phyloP scores from a whole-genome alignment of 768 basidiomycete genomes.

The Lactarius quietus region DNA sequence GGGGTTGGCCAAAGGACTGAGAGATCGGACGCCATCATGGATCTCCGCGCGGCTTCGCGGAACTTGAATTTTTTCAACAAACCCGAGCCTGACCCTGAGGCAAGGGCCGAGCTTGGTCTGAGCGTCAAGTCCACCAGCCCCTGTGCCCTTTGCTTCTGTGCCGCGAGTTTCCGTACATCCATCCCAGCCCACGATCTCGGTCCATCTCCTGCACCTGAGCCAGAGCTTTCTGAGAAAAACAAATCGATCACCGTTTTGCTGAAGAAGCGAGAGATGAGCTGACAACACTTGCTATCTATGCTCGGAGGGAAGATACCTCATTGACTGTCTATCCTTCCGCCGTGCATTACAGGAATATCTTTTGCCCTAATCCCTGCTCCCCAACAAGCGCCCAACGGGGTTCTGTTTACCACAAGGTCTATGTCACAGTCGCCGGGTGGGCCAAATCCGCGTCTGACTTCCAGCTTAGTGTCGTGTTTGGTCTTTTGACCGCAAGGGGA shows the following conservation, averaged over 20 bases:
- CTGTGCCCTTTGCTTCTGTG: slow-evolving; percentile 1
- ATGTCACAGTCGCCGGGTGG: slow-evolving; percentile 23
- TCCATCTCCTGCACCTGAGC: slow-evolving; percentile 4
- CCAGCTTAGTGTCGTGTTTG: slow-evolving; percentile 19
- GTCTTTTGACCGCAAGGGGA: slow-evolving; percentile 12
- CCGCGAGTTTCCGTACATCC: neutral
- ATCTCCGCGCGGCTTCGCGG: slow-evolving; percentile 26
- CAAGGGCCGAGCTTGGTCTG: neutral
- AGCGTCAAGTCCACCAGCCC: neutral
- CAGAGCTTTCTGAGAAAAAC: slow-evolving; percentile 6
- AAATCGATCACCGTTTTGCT: slow-evolving; percentile 20
- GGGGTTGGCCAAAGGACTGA: slow-evolving; percentile 19
- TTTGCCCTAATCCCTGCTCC: slow-evolving; percentile 8
- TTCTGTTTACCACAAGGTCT: slow-evolving; percentile 20
- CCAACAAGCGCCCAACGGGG: slow-evolving; percentile 16
- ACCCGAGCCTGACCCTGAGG: slow-evolving; percentile 1
- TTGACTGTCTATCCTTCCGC: slow-evolving; percentile 18
- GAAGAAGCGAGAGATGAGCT: slow-evolving; percentile 21
- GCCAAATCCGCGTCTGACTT: slow-evolving; percentile 17
- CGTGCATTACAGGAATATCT: slow-evolving; percentile 12
- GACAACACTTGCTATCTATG: slow-evolving; percentile 11
- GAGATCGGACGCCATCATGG: slow-evolving; percentile 26
- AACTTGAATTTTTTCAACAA: slow-evolving; percentile 7
- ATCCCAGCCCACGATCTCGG: slow-evolving; percentile 15
- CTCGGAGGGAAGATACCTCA: slow-evolving; percentile 22